Base-by-base conservation (phyloP, 1,139 yeast species). In the Blastobotrys buckinghamii region DNA sequence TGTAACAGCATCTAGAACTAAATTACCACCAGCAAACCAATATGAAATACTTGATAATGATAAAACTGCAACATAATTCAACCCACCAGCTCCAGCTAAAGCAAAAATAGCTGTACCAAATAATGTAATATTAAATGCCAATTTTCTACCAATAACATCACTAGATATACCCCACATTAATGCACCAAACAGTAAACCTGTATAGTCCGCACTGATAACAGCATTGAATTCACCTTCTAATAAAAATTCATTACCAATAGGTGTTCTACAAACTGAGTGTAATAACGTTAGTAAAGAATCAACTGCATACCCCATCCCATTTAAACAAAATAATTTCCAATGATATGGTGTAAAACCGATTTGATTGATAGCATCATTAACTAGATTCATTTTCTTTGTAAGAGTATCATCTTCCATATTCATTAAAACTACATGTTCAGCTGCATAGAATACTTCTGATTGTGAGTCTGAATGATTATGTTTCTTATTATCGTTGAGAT, bases 291-390 rank as follows among this genome's bases (percentile, higher is more conserved):
- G 67, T 59, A 79, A 79, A 16, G 83, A 77, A 60, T 81, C 85
- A 26, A 78, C 80, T 6, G 81, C 76, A 58, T 81, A 81, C 15
- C 86, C 86, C 74, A 79, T 74, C 16, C 85, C 85, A 42, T 60
- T 60, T 27, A 61, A 48, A 52, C 61, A 60, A 42, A 60, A 60
- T n/a, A 60, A 56, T 48, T 60, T 59, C 55, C 54, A 49, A 45
- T 60, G 64, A 47, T 60, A 60, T 9, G 57, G 59, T 9, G 63
- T 56, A 49, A 60, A 58, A 6, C 64, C 64, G 36, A 60, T 59
- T 39, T 60, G 59, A 39, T 60, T 59, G 49, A 65, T 57, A 48
- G 53, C 74, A 62, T 59, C 42, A 50, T 60, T 60, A 20, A 60
- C 60, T 32, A 60, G 48, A 5, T 50, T 49, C 45, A 59, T 51